Percentiles rank a stretch among this genome's conserved stretches.
phyloP scores from a whole-genome alignment of 2,329 filamentous ascomycete genomes.

The Fusarium sp. region DNA sequence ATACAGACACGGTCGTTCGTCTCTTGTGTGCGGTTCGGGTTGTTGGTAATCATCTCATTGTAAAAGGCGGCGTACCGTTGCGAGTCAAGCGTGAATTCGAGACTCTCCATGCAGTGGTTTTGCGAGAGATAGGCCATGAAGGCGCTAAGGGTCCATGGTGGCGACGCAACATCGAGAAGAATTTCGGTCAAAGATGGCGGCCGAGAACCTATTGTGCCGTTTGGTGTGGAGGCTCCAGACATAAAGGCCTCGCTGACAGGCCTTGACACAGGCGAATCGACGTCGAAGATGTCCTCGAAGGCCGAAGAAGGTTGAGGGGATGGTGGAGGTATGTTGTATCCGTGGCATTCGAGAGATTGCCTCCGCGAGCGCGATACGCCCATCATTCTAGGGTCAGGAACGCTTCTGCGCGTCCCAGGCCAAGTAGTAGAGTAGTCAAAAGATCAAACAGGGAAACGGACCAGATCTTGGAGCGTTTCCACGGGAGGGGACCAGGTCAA shows the following conservation, averaged over 20 bases:
- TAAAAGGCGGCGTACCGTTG: slow-evolving; percentile 77
- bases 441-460: slow-evolving; percentile 7
- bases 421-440: slow-evolving; percentile 16
- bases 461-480: slow-evolving; percentile 12
- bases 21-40: slow-evolving; percentile 48
- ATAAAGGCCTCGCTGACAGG: slow-evolving; percentile 58
- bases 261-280: slow-evolving; percentile 54
- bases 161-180: slow-evolving; percentile 81
- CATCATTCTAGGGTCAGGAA: slow-evolving; percentile 48
- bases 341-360: slow-evolving; percentile 55
- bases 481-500: slow-evolving; percentile 31
- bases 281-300: slow-evolving; percentile 56
- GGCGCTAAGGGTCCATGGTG: slow-evolving; percentile 88
- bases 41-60: slow-evolving; percentile 52
- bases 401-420: slow-evolving; percentile 33
- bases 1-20: slow-evolving; percentile 74
- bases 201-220: slow-evolving; percentile 43
- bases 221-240: slow-evolving; percentile 51
- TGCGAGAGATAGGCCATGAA: slow-evolving; percentile 98
- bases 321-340: slow-evolving; percentile 51
- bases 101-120: slow-evolving; percentile 94
- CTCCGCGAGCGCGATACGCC: slow-evolving; percentile 56
- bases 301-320: slow-evolving; percentile 56
- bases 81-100: slow-evolving; percentile 96
- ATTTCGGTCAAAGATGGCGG: slow-evolving; percentile 85